Evolutionary conservation across 2,329 filamentous ascomycete species (phyloP).

Genomic region (Gliomastix tumulicola): DNA sequence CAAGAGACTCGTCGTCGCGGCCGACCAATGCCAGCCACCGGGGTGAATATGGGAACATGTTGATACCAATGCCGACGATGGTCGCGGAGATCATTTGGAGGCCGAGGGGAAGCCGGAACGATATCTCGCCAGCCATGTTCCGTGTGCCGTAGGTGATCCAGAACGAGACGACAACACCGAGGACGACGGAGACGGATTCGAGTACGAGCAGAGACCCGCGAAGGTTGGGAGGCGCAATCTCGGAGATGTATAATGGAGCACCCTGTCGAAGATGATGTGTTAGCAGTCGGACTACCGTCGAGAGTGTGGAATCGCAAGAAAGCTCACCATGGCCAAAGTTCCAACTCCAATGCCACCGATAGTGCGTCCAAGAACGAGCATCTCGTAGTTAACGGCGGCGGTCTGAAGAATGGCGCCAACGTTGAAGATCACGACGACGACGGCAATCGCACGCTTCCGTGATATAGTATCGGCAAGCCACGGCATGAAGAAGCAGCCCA

Average conservation of each 20-base stretch:
- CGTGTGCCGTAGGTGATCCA: slow-evolving; percentile 47
- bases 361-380: slow-evolving; percentile 15
- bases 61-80: slow-evolving; percentile 26
- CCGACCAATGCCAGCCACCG: slow-evolving; percentile 32
- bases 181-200: slow-evolving; percentile 41
- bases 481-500: slow-evolving; percentile 23
- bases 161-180: slow-evolving; percentile 43
- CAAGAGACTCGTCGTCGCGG: slow-evolving; percentile 30
- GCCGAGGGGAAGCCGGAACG: slow-evolving; percentile 38
- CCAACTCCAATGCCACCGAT: slow-evolving; percentile 21
- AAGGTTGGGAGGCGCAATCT: slow-evolving; percentile 26
- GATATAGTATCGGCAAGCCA: slow-evolving; percentile 31
- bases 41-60: slow-evolving; percentile 36
- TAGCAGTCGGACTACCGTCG: neutral
- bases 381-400: slow-evolving; percentile 13
- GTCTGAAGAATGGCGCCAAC: slow-evolving; percentile 33
- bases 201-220: slow-evolving; percentile 35
- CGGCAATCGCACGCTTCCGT: slow-evolving; percentile 31
- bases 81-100: slow-evolving; percentile 23
- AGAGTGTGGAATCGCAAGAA: neutral
- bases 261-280: slow-evolving; percentile 2
- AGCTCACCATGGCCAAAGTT: slow-evolving; percentile 16
- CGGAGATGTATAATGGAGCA: slow-evolving; percentile 20
- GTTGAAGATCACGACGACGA: slow-evolving; percentile 28
- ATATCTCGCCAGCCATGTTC: slow-evolving; percentile 28